These are phyloP conservation scores for Ustilago shanxiensis DNA, from an alignment of 1,284 basidiomycete species.

Conservation along the genomic window DNA sequence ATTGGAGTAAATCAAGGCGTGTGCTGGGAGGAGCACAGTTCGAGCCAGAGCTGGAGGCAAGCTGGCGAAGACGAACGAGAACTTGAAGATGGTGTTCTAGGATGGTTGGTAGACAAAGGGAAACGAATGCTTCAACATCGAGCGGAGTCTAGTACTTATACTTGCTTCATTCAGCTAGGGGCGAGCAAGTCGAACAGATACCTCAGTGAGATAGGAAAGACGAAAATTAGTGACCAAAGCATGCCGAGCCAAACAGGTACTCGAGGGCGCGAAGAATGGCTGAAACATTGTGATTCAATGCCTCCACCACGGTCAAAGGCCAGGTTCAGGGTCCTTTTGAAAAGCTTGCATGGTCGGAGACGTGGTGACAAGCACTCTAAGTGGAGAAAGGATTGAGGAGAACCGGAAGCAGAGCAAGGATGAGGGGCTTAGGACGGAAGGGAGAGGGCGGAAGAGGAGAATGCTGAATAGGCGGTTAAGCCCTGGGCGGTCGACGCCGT, in stretches of 20 bases:
- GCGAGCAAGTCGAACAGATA: not conserved
- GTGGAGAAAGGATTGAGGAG: not conserved
- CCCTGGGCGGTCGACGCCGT: not conserved
- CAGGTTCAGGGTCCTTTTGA: not conserved
- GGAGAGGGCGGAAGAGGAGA: not conserved
- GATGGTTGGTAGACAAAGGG: not conserved
- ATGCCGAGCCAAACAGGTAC: not conserved
- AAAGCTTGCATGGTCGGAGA: not conserved
- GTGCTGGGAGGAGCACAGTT: constrained; percentile 1
- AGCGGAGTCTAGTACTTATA: not conserved
- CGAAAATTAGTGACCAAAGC: too few relatives aligned
- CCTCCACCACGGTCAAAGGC: not conserved
- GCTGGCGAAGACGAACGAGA: not conserved
- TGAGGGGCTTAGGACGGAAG: not conserved
- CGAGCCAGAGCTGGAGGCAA: not conserved
- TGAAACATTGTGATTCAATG: not conserved
- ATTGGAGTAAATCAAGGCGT: not conserved
- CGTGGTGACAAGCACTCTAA: not conserved
- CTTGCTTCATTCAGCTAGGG: not conserved
- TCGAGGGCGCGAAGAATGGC: not conserved
- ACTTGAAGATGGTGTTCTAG: not conserved
- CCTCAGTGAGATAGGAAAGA: not conserved
- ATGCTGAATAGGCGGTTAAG: not conserved
- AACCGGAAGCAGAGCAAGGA: too few relatives aligned
- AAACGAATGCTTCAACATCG: too few relatives aligned